These are phyloP conservation scores for Paraleonurus japonicus DNA, from an alignment of 257 asterid genomes.

Conservation along the genomic window DNA sequence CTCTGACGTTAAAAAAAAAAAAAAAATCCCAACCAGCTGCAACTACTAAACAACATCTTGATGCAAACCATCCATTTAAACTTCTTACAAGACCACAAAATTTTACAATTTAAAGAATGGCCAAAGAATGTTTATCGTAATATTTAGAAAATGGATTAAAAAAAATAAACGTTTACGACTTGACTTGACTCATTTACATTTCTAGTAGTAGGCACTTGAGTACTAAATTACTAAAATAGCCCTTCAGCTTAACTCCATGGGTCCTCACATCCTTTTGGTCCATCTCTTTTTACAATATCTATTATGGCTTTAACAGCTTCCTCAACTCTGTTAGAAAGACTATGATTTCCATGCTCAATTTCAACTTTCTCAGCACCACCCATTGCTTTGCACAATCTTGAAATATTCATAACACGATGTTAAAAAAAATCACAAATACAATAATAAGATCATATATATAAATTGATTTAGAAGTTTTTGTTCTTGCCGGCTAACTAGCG, in stretches of 20 bases:
- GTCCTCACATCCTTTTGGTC: slow-evolving; percentile 86
- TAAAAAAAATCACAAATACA: background rate
- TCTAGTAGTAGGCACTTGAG: too few species aligned
- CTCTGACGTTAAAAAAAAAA: too few species aligned
- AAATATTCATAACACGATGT: background rate
- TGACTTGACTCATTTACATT: background rate
- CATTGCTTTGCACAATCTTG: slow-evolving; percentile 76
- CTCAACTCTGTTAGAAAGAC: slow-evolving; percentile 64
- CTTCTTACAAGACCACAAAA: too few species aligned
- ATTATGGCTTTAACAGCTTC: slow-evolving; percentile 71
- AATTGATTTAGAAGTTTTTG: background rate
- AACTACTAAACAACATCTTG: too few species aligned
- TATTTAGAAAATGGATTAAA: too few species aligned
- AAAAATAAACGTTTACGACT: too few species aligned
- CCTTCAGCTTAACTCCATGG: slow-evolving; percentile 58
- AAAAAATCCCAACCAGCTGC: too few species aligned
- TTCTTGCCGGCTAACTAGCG: slow-evolving; percentile 67
- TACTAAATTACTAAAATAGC: too few species aligned
- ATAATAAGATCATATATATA: background rate
- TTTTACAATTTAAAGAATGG: too few species aligned
- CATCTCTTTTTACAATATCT: slow-evolving; percentile 69
- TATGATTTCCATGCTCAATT: slow-evolving; percentile 69
- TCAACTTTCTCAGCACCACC: slow-evolving; percentile 84
- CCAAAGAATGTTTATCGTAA: too few species aligned
- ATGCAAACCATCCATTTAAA: too few species aligned